Conservation (phyloP, 2,329 filamentous ascomycete genomes). For the Penicillium sp. region DNA sequence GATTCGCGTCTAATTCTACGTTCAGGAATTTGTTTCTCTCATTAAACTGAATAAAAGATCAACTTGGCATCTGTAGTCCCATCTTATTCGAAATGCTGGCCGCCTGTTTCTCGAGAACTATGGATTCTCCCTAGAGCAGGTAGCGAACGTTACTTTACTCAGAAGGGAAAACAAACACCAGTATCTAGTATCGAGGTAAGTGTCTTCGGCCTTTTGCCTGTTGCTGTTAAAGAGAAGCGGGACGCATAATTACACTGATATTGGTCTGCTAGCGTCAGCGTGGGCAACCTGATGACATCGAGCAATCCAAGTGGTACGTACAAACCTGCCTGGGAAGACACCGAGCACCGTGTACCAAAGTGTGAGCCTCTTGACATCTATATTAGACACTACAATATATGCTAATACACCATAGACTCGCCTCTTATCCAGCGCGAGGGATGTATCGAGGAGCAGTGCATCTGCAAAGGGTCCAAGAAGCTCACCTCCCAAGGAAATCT, state of each 20-base stretch:
- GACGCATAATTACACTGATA: background rate
- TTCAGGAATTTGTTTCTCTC: no score
- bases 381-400: background rate
- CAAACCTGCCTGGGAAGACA: constrained; percentile 44
- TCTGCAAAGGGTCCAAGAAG: constrained; percentile 47
- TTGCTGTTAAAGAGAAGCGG: background rate
- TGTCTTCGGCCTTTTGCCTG: constrained; percentile 46
- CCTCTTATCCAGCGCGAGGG: constrained; percentile 43
- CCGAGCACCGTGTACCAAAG: constrained; percentile 38
- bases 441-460: constrained; percentile 42
- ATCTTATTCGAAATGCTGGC: constrained; percentile 41
- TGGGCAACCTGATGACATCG: constrained; percentile 47
- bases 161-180: no score
- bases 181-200: no score
- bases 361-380: constrained; percentile 22
- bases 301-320: constrained; percentile 56
- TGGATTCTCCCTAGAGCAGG: constrained; percentile 47
- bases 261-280: constrained; percentile 35
- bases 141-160: no score
- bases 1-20: no score
- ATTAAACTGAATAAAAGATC: no score
- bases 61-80: no score
- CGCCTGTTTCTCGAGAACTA: constrained; percentile 51
- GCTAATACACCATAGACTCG: constrained; percentile 22
- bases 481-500: constrained; percentile 40